phyloP scores from a whole-genome alignment of 768 basidiomycete species.

The Leccinum subgranulosum region DNA sequence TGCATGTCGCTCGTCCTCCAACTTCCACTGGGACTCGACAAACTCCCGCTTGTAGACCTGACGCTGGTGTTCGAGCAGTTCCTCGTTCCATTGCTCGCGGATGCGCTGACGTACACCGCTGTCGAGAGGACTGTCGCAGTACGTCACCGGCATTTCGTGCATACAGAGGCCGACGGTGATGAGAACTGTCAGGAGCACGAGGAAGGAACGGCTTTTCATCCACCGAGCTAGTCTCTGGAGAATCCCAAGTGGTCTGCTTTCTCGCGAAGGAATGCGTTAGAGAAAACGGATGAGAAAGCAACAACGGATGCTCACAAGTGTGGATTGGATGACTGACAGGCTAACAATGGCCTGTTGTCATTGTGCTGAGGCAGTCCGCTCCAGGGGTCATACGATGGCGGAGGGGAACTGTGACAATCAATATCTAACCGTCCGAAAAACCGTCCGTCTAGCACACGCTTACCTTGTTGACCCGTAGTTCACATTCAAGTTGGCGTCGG shows the following conservation, averaged over 20 bases:
- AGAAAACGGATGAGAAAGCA: not conserved
- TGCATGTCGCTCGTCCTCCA: conserved; percentile 16
- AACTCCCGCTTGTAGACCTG: conserved; percentile 6
- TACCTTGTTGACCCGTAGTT: not conserved
- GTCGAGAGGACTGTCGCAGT: conserved; percentile 9
- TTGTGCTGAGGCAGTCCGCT: not conserved
- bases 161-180: not conserved
- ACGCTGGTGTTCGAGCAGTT: conserved; percentile 16
- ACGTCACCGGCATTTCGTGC: not conserved
- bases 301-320: not conserved
- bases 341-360: not conserved
- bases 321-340: not conserved
- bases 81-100: conserved; percentile 19
- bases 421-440: not conserved
- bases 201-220: not conserved
- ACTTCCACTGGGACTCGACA: conserved; percentile 15
- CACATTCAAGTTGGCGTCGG: not conserved
- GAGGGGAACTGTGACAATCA: not conserved
- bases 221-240: not conserved
- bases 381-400: not conserved
- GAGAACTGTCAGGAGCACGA: not conserved
- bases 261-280: not conserved
- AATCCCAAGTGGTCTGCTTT: not conserved
- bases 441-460: not conserved
- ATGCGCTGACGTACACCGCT: conserved; percentile 19